Evolutionary conservation across 495 filamentous ascomycete species (phyloP), one percentile per base, ranked within the genome.

Genomic region (Astrothelium macrocarpum): DNA sequence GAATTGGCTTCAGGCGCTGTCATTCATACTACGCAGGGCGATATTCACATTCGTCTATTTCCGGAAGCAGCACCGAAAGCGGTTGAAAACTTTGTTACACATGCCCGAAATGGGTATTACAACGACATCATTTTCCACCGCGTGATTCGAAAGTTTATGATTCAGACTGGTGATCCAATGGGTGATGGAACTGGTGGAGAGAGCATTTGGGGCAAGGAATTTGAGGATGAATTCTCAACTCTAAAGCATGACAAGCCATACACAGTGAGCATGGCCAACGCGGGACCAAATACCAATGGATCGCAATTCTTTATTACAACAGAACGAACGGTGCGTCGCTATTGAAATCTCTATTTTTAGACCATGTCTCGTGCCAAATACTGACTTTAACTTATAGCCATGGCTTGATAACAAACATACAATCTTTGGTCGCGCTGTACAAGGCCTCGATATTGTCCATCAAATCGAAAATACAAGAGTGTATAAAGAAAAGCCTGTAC

Each of bases 101-200:
- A 97, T 66, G 82, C 90, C 1, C 87, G 86, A 61, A 84, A 83
- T 60, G 90, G 90, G 1, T 97, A 97, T 75, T 99, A 97, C 79
- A 96, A 97, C 76, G 89, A 89, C 73, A 91, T 91, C 14, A 92
- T 96, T 66, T 99, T 99, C 80, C 94, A 99, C 75, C 87, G 94
- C 20, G 88, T 99, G 7, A 97, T 99, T 71, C 85, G 87, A 64
- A 97, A 97, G 72, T 99, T 99, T 77, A 99, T 99, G 94, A 96
- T 99, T 63, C 84, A 87, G 71, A 84, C 91, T 59, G 94, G 94
- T 42, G 94, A 99, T 72, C 95, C 95, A 0, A 76, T 96, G 1
- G 94, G 94, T 14, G 93, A 99, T 70, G 94, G 94, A 2, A 97
- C 92, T 0, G 94, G 94, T 23, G 94, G 94, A 28, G 93, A 97